phyloP scores from a whole-genome alignment of 2,329 filamentous ascomycete species.

The Penicillium occitanis region DNA sequence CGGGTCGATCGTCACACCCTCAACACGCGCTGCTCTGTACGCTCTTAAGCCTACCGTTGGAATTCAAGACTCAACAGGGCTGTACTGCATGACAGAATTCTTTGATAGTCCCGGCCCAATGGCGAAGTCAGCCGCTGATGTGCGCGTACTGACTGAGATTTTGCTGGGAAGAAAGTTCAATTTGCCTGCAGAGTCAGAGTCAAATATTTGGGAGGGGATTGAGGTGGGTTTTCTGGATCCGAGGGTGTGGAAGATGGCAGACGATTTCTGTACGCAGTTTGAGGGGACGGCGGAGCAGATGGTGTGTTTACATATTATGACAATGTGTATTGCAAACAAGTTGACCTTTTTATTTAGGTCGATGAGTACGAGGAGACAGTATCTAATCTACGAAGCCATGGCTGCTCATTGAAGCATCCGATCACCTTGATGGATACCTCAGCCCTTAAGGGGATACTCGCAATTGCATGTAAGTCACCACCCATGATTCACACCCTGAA shows the following conservation, averaged over 20 bases:
- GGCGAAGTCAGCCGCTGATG: neutral
- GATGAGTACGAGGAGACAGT: neutral
- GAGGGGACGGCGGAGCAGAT: neutral
- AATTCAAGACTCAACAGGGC: neutral
- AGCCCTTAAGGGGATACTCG: neutral
- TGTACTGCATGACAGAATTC: neutral
- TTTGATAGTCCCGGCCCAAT: neutral
- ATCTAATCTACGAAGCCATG: neutral
- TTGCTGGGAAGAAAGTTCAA: neutral
- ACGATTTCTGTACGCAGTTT: neutral
- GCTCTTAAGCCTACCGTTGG: neutral
- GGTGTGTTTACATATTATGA: no score
- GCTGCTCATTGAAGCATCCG: neutral
- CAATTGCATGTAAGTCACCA: neutral
- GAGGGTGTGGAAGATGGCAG: neutral
- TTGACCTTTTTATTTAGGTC: neutral
- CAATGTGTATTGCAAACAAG: no score
- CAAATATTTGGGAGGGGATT: neutral
- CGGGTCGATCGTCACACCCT: slow-evolving; percentile 9
- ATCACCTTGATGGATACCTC: neutral
- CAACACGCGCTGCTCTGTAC: neutral
- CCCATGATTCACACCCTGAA: neutral
- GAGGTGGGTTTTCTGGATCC: neutral
- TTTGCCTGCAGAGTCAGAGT: no score
- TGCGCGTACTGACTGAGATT: neutral